These are phyloP conservation scores for Ophiostoma pallidulum DNA, from an alignment of 2,329 filamentous ascomycete genomes.

Conservation along the genomic window DNA sequence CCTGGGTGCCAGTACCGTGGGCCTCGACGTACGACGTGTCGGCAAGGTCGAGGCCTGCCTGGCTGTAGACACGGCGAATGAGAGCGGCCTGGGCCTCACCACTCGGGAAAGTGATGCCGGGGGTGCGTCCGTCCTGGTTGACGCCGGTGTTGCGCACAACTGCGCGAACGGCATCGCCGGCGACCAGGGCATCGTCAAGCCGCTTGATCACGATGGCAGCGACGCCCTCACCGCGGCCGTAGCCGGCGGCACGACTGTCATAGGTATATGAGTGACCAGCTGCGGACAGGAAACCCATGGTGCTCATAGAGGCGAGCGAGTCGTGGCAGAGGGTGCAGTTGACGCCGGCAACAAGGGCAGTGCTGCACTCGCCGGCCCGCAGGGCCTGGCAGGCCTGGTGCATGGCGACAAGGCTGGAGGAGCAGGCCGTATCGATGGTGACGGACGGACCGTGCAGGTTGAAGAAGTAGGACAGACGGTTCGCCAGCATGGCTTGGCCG, in stretches of 20 bases:
- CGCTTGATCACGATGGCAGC: conserved; percentile 35
- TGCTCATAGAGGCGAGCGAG: conserved; percentile 34
- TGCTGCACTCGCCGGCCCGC: conserved; percentile 15
- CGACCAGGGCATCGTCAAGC: conserved; percentile 26
- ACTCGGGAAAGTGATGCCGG: conserved; percentile 17
- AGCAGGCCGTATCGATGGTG: conserved; percentile 37
- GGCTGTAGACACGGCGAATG: conserved; percentile 15
- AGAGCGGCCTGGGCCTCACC: conserved; percentile 21
- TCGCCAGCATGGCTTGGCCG: conserved; percentile 27
- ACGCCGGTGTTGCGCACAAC: conserved; percentile 20
- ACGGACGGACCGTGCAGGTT: conserved; percentile 33
- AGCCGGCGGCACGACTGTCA: conserved; percentile 36
- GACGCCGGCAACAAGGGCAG: conserved; percentile 17
- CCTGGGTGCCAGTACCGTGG: conserved; percentile 29
- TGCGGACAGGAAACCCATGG: conserved; percentile 34
- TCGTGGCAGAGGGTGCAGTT: conserved; percentile 19
- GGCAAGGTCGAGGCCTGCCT: conserved; percentile 13
- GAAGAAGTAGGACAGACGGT: conserved; percentile 33
- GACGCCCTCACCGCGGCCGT: conserved; percentile 41
- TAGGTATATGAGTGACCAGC: conserved; percentile 23
- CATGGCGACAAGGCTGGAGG: conserved; percentile 31
- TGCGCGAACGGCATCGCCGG: conserved; percentile 28
- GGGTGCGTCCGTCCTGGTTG: conserved; percentile 18
- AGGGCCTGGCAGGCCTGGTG: conserved; percentile 29
- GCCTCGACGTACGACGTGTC: conserved; percentile 29